Conservation (phyloP, 139 green algal genomes). For the Picochlorum sp. region DNA sequence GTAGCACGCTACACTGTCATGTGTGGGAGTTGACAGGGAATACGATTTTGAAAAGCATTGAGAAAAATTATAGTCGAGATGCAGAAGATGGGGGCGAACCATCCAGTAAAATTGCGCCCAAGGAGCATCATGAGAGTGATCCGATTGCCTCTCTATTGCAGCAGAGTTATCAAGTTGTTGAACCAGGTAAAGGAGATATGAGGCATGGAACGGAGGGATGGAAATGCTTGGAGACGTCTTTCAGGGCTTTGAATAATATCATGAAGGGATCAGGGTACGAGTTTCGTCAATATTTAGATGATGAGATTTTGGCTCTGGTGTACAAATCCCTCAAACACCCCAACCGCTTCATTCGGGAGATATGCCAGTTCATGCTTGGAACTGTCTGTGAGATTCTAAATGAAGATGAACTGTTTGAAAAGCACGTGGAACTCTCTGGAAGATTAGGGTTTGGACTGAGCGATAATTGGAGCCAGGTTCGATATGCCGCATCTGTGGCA, state of each 20-base stretch:
- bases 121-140: conserved; percentile 5
- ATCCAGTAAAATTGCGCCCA: not conserved
- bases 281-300: conserved; percentile 28
- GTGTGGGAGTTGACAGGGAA: conserved; percentile 33
- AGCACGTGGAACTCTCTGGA: conserved; percentile 6
- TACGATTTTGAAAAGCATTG: conserved; percentile 51
- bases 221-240: conserved; percentile 75
- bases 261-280: conserved; percentile 43
- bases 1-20: too few relatives aligned
- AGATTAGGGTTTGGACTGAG: conserved; percentile 24
- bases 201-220: conserved; percentile 86
- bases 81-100: not conserved
- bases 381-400: conserved; percentile 45
- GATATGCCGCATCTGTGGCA: conserved; percentile 63
- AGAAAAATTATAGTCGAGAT: conserved; percentile 48
- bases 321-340: conserved; percentile 58
- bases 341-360: conserved; percentile 86
- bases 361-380: conserved; percentile 42
- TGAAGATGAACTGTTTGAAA: conserved; percentile 7
- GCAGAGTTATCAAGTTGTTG: conserved; percentile 24
- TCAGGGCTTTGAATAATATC: conserved; percentile 42
- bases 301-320: conserved; percentile 20
- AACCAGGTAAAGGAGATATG: conserved; percentile 61
- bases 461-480: conserved; percentile 92
- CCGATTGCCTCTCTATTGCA: conserved; percentile 33